A percentile compares a stretch with the other conserved stretches of the same genome.
Evolutionary conservation across 495 filamentous ascomycete genomes (phyloP).

Genomic region (Talaromyces wortmannii): DNA sequence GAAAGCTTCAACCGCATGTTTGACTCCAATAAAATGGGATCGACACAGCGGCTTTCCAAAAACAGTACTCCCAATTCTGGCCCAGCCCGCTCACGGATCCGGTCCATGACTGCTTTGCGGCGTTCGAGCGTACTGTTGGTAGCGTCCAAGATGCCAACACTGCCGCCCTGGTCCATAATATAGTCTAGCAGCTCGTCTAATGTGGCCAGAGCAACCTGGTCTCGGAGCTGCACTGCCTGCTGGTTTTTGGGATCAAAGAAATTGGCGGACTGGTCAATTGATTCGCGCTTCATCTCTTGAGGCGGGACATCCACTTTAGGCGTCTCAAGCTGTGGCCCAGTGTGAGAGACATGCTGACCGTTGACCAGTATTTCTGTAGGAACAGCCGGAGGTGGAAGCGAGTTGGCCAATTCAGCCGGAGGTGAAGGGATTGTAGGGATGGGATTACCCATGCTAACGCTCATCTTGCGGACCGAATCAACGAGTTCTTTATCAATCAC

Average conservation of each 20-base stretch:
- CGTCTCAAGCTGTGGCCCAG: conserved; percentile 15
- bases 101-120: conserved; percentile 73
- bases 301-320: conserved; percentile 17
- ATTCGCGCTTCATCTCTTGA: conserved; percentile 27
- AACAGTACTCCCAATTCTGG: conserved; percentile 84
- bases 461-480: conserved; percentile 36
- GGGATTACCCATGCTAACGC: conserved; percentile 29
- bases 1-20: conserved; percentile 98
- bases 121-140: conserved; percentile 92
- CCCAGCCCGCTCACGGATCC: conserved; percentile 76
- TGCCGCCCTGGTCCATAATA: conserved; percentile 71
- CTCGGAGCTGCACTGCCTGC: conserved; percentile 72
- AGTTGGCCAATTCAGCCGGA: conserved; percentile 15
- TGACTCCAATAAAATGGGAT: conserved; percentile 74
- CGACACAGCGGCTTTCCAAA: conserved; percentile 87
- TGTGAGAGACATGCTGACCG: conserved; percentile 21
- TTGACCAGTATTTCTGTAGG: conserved; percentile 42
- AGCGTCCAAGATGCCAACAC: conserved; percentile 96
- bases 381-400: conserved; percentile 31
- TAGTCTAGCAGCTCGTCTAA: conserved; percentile 88
- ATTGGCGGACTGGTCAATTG: conserved; percentile 77
- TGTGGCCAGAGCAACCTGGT: conserved; percentile 87
- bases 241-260: conserved; percentile 94
- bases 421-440: conserved; percentile 10
- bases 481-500: conserved; percentile 33